These are phyloP conservation scores for Penicillium desertorum DNA, from an alignment of 495 filamentous ascomycete genomes.

Conservation along the genomic window DNA sequence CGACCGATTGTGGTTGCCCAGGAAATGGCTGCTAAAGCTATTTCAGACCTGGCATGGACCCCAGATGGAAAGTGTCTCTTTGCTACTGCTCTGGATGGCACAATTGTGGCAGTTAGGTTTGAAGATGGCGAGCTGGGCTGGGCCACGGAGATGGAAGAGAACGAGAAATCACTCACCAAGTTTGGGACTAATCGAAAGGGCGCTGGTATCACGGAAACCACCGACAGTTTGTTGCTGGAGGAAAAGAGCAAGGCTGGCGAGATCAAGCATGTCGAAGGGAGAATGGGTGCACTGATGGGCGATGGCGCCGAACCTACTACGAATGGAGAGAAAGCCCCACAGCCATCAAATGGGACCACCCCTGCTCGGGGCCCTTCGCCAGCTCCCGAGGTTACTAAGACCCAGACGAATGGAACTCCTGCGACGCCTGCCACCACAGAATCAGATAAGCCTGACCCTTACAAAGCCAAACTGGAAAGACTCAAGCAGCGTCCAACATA, in stretches of 20 bases:
- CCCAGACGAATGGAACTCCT: conserved; percentile 42
- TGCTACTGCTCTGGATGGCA: conserved; percentile 82
- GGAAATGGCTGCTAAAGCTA: conserved; percentile 83
- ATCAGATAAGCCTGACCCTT: conserved; percentile 58
- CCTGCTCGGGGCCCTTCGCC: conserved; percentile 40
- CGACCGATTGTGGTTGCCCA: conserved; percentile 84
- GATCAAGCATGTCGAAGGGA: conserved; percentile 79
- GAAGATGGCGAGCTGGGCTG: conserved; percentile 72
- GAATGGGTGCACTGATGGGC: conserved; percentile 98
- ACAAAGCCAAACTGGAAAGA: conserved; percentile 67
- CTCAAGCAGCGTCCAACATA: conserved; percentile 89
- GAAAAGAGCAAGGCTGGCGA: conserved; percentile 91
- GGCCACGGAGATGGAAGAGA: conserved; percentile 75
- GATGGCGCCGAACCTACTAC: conserved; percentile 53
- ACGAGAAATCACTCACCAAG: conserved; percentile 87
- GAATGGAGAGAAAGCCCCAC: conserved; percentile 43
- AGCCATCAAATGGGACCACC: conserved; percentile 44
- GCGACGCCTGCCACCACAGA: conserved; percentile 42
- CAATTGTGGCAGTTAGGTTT: conserved; percentile 73
- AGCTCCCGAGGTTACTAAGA: conserved; percentile 36
- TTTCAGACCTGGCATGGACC: conserved; percentile 92
- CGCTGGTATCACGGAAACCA: conserved; percentile 85
- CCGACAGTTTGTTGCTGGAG: conserved; percentile 81
- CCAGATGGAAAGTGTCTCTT: conserved; percentile 88
- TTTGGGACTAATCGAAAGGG: conserved; percentile 84